A percentile compares a stretch with the other conserved stretches of the same genome.
These are phyloP conservation scores for Backusella australiensis DNA, from an alignment of 192 early-diverging fungal genomes.

Conservation along the genomic window DNA sequence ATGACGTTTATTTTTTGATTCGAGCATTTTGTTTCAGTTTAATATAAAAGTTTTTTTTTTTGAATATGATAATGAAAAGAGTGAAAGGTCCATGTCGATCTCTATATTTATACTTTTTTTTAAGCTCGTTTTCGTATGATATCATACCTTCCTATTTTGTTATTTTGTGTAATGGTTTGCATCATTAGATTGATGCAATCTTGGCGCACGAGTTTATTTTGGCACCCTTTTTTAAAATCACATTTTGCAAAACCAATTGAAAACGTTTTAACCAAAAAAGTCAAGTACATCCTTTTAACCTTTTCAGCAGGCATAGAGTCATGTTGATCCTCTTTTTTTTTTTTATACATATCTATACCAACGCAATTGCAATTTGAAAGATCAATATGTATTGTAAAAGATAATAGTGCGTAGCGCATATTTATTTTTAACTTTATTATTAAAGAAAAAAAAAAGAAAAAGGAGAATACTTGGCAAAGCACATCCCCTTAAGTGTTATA, in stretches of 20 bases:
- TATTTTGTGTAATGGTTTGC: not conserved
- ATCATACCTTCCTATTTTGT: not conserved
- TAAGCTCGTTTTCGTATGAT: not conserved
- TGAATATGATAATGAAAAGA: not conserved
- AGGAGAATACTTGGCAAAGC: not conserved
- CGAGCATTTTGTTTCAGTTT: not conserved
- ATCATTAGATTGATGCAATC: not conserved
- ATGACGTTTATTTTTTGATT: not conserved
- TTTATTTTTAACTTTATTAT: not conserved
- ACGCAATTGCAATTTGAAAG: not conserved
- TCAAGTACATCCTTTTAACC: not conserved
- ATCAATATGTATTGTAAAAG: not conserved
- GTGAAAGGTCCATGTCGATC: not conserved
- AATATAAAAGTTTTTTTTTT: not conserved
- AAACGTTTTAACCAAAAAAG: not conserved
- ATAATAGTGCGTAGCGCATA: not conserved
- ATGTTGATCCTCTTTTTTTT: not conserved
- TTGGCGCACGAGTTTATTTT: not conserved
- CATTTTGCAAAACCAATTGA: not conserved
- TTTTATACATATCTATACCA: not conserved
- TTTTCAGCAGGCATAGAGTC: not conserved
- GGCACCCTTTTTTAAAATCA: not conserved
- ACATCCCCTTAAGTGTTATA: not conserved
- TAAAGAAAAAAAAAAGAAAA: not conserved
- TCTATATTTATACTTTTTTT: constrained; percentile 3